Conservation (phyloP, 345 rosid genomes). For the Capsella bursapastoris region DNA sequence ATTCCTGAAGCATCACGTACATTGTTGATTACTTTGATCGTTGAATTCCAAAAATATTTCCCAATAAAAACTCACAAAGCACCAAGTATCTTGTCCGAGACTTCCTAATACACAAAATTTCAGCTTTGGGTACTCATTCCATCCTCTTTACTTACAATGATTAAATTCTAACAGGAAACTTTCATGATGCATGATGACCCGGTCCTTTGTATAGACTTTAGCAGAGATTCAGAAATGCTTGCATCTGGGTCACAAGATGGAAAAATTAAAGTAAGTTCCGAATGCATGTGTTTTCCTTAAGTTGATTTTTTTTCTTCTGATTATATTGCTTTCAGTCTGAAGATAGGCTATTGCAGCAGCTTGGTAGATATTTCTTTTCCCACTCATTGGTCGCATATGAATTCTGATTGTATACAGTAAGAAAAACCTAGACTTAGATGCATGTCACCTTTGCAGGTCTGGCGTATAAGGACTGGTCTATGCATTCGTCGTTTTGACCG, state of each 20-base stretch:
- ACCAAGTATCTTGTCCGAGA: constrained; percentile 22
- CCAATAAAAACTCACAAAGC: background rate
- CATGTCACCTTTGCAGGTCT: constrained; percentile 62
- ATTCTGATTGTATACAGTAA: background rate
- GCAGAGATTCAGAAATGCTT: constrained; percentile 98
- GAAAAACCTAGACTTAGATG: constrained; percentile 20
- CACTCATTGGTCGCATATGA: constrained; percentile 12
- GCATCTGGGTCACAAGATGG: constrained; percentile 98
- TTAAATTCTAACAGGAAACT: constrained; percentile 70
- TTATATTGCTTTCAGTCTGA: constrained; percentile 4
- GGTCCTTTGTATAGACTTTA: constrained; percentile 93
- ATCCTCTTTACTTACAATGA: constrained; percentile 32
- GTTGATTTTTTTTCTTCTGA: constrained; percentile 6
- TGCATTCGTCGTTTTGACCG: constrained; percentile 93
- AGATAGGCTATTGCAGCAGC: constrained; percentile 11
- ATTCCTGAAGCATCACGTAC: constrained; percentile 11
- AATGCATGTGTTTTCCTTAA: constrained; percentile 18
- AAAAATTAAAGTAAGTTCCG: constrained; percentile 78
- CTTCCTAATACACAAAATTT: constrained; percentile 4
- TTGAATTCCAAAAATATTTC: background rate
- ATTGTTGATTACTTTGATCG: constrained; percentile 1
- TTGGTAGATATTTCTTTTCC: constrained; percentile 22
- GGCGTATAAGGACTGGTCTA: constrained; percentile 95
- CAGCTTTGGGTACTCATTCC: constrained; percentile 21
- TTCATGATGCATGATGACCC: constrained; percentile 99